These are phyloP conservation scores for Thymus mandschuricus DNA, from an alignment of 257 asterid genomes.

Conservation along the genomic window DNA sequence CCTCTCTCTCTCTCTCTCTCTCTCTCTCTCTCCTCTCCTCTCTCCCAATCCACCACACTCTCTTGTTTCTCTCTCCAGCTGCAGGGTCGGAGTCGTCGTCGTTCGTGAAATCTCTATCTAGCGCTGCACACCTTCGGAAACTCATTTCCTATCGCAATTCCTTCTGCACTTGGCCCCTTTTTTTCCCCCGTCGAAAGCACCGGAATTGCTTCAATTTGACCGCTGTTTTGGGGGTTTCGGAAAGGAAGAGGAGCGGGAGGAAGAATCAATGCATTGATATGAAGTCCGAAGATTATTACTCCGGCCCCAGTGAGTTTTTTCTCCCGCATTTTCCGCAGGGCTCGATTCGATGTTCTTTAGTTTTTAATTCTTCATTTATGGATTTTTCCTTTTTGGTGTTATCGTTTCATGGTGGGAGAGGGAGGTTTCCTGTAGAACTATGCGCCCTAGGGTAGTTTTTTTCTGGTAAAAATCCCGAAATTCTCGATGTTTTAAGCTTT, in stretches of 20 bases:
- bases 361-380: neutral
- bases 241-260: neutral
- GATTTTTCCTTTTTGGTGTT: neutral
- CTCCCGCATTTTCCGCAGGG: conserved; percentile 1
- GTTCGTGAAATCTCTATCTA: conserved; percentile 20
- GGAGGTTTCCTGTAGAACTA: neutral
- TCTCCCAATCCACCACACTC: conserved; percentile 8
- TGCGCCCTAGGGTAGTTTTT: neutral
- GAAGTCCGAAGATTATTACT: conserved; percentile 49
- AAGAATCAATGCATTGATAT: conserved; percentile 41
- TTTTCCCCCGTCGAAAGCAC: neutral
- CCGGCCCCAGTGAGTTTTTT: conserved; percentile 42
- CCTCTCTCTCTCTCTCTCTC: neutral
- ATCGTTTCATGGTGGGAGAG: neutral
- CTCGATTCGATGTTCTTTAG: neutral
- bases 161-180: neutral
- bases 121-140: conserved; percentile 14
- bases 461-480: neutral
- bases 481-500: conserved; percentile 1
- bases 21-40: conserved; percentile 10
- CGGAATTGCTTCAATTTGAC: conserved; percentile 18
- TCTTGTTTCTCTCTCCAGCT: conserved; percentile 26
- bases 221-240: conserved; percentile 26
- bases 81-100: conserved; percentile 36
- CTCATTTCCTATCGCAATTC: neutral